These are phyloP conservation scores for Graphiopsis chlorocephala DNA, from an alignment of 2,329 filamentous ascomycete genomes.

Conservation along the genomic window DNA sequence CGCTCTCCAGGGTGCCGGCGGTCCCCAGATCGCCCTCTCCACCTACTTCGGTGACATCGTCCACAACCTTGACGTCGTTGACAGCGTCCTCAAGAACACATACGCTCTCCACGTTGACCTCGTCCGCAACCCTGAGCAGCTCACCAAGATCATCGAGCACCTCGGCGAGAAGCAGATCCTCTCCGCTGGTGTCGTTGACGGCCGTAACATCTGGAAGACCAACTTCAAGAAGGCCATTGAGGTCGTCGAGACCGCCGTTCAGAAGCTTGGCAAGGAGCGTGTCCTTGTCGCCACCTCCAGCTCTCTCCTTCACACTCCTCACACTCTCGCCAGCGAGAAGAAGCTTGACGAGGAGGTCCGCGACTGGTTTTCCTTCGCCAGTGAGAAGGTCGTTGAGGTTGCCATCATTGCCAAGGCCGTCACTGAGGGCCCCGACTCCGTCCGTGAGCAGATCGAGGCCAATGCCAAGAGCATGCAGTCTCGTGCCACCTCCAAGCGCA, in stretches of 20 bases:
- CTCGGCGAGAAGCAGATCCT: slow-evolving; percentile 87
- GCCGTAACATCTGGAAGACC: slow-evolving; percentile 99
- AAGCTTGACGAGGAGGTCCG: slow-evolving; percentile 89
- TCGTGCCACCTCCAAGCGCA: slow-evolving; percentile 86
- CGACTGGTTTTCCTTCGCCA: slow-evolving; percentile 98
- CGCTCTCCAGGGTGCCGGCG: slow-evolving; percentile 66
- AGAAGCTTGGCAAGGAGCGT: slow-evolving; percentile 95
- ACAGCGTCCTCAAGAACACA: slow-evolving; percentile 65
- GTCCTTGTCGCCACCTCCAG: slow-evolving; percentile 96
- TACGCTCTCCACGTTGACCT: slow-evolving; percentile 92
- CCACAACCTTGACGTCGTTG: slow-evolving; percentile 91
- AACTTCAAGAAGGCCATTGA: slow-evolving; percentile 96
- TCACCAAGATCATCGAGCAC: slow-evolving; percentile 76
- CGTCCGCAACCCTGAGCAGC: slow-evolving; percentile 97
- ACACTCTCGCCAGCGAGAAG: slow-evolving; percentile 98
- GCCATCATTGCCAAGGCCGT: slow-evolving; percentile 95
- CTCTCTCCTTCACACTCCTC: slow-evolving; percentile 96
- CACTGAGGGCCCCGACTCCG: slow-evolving; percentile 83
- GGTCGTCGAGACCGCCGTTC: slow-evolving; percentile 81
- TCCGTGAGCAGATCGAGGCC: slow-evolving; percentile 86
- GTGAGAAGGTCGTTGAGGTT: slow-evolving; percentile 89
- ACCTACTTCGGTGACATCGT: slow-evolving; percentile 99
- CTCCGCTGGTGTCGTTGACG: slow-evolving; percentile 94
- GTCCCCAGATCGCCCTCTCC: slow-evolving; percentile 84
- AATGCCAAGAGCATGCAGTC: slow-evolving; percentile 93